Base-by-base conservation (phyloP, 495 filamentous ascomycete genomes). In the Aspergillus mulundensis region DNA sequence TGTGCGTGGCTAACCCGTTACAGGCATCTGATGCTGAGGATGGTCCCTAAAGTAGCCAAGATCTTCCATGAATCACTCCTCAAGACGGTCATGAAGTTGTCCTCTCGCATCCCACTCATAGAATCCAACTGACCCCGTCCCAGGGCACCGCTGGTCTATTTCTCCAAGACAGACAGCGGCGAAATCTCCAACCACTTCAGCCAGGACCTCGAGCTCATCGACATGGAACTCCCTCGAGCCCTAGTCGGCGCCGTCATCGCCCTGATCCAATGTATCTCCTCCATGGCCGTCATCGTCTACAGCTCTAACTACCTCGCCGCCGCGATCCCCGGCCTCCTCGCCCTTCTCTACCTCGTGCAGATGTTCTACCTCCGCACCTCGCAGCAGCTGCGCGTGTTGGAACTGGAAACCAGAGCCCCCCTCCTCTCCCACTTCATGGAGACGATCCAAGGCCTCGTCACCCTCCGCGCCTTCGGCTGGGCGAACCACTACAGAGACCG, bases 371-470 rank as follows among this genome's bases (percentile, higher is more conserved):
- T 85, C 0, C 73, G 78, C 12, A 74, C 94, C 7, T 93, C 68
- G 21, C 76, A 79, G 6, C 84, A 86, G 57, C 49, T 87, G 3
- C 76, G 83, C 19, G 57, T 85, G 0, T 61, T 87, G 2, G 83
- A 85, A 50, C 75, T 83, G 4, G 78, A 84, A 58, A 64, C 72
- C 11, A 80, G 79, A 57, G 67, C 71, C 6, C 87, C 87, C 0
- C 79, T 93, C 0, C 91, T 88, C 61, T 85, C 89, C 44, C 81
- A 84, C 40, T 90, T 93, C 58, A 75, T 81, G 0, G 83, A 85
- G 12, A 77, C 81, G 0, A 72, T 90, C 5, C 76, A 77, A 0
- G 89, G 89, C 15, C 77, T 89, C 0, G 66, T 80, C 25, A 90
- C 84, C 11, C 88, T 94, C 54, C 83, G 88, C 10, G 83, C 85